Evolutionary conservation across 108 stramenopile genomes (phyloP).

Genomic region (Cafeteria roenbergensis): DNA sequence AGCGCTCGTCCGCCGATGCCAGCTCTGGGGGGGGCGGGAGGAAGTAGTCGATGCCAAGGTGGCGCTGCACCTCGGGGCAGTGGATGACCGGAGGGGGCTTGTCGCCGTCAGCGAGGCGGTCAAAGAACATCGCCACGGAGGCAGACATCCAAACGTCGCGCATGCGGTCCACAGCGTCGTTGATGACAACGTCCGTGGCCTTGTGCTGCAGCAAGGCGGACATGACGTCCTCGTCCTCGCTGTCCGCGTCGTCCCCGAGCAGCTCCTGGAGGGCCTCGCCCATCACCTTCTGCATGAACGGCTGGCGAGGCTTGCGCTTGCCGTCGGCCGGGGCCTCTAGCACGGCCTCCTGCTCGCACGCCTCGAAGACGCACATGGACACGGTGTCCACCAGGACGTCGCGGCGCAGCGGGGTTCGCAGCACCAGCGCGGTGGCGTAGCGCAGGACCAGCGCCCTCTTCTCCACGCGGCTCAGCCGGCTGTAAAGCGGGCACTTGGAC

Average conservation of each 20-base stretch:
- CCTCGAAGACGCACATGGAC: slow-evolving; percentile 5
- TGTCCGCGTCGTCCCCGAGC: not conserved
- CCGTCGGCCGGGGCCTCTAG: not conserved
- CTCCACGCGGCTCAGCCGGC: not conserved
- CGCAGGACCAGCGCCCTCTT: slow-evolving; percentile 1
- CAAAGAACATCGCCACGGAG: not conserved
- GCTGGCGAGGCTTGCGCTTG: not conserved
- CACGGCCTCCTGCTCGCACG: slow-evolving; percentile 12
- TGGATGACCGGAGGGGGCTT: not conserved
- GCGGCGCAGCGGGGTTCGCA: not conserved
- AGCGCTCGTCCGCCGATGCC: not conserved
- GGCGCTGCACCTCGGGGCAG: not conserved
- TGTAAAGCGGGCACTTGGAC: slow-evolving; percentile 6
- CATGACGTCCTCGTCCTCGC: slow-evolving; percentile 1
- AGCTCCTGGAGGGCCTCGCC: slow-evolving; percentile 5
- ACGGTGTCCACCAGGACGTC: slow-evolving; percentile 10
- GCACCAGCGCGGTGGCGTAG: slow-evolving; percentile 6
- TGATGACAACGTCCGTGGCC: not conserved
- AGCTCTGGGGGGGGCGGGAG: not conserved
- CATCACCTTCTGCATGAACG: slow-evolving; percentile 13
- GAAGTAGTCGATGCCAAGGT: slow-evolving; percentile 1
- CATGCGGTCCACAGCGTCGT: slow-evolving; percentile 8
- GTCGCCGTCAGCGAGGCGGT: not conserved
- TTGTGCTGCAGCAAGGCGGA: not conserved
- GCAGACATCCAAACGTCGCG: not conserved